A percentile compares a stretch with the other conserved stretches of the same genome.
phyloP scores from a whole-genome alignment of 768 basidiomycete species.

The Pisolithus orientalis region DNA sequence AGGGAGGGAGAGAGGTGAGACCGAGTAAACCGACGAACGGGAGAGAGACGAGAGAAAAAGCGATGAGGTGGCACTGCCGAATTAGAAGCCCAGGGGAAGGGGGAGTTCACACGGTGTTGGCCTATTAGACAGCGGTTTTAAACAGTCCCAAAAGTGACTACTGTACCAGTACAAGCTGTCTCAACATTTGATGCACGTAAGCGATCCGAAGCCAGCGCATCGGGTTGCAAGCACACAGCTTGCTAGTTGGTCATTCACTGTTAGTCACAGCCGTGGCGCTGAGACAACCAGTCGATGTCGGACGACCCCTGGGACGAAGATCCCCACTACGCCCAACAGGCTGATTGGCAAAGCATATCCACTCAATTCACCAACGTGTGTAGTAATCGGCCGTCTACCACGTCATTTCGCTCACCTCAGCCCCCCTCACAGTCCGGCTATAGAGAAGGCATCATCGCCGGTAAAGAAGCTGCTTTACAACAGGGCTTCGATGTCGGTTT shows the following conservation, averaged over 20 bases:
- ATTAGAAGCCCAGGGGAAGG: too few relatives aligned
- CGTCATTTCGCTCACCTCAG: background rate
- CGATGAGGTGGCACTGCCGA: background rate
- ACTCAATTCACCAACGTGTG: conserved; percentile 61
- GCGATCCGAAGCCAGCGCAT: too few relatives aligned
- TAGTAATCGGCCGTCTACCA: background rate
- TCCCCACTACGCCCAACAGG: conserved; percentile 31
- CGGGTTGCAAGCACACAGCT: background rate
- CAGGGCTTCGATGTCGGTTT: conserved; percentile 89
- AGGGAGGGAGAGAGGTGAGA: background rate
- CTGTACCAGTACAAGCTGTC: too few relatives aligned
- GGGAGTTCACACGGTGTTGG: too few relatives aligned
- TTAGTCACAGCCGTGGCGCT: background rate
- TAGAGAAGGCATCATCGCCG: conserved; percentile 91
- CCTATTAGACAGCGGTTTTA: too few relatives aligned
- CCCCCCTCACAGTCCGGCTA: conserved; percentile 66
- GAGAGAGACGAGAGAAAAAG: conserved; percentile 2
- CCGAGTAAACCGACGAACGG: conserved; percentile 1
- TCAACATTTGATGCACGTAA: too few relatives aligned
- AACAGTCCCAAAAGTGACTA: too few relatives aligned
- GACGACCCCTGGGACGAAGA: conserved; percentile 56
- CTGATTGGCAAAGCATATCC: conserved; percentile 60
- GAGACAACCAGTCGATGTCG: background rate
- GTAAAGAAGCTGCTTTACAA: conserved; percentile 84
- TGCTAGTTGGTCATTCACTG: background rate